These are phyloP conservation scores for Lasiodiplodia gonubiensis DNA, from an alignment of 2,329 filamentous ascomycete species.

Conservation along the genomic window DNA sequence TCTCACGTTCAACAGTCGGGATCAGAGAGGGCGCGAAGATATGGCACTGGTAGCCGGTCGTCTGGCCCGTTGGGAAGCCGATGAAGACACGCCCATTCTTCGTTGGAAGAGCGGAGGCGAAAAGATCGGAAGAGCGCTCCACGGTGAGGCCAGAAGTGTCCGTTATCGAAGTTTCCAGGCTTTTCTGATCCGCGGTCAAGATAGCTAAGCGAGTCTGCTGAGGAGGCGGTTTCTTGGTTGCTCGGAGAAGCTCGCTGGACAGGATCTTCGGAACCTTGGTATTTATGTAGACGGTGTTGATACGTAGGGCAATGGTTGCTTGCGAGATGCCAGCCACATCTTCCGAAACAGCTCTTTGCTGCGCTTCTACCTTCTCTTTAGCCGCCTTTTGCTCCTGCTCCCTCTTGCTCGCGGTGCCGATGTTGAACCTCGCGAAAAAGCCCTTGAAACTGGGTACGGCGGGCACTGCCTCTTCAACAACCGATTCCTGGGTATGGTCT, in stretches of 20 bases:
- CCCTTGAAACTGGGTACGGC: constrained; percentile 38
- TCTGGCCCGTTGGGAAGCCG: constrained; percentile 96
- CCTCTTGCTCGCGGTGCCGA: constrained; percentile 49
- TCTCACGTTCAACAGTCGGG: constrained; percentile 94
- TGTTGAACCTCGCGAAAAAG: constrained; percentile 48
- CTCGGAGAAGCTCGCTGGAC: constrained; percentile 85
- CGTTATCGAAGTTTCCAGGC: constrained; percentile 69
- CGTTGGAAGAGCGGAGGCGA: constrained; percentile 85
- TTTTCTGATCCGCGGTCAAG: constrained; percentile 88
- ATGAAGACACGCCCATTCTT: constrained; percentile 95
- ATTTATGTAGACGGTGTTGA: constrained; percentile 81
- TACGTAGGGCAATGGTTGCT: constrained; percentile 84
- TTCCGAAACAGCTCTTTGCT: constrained; percentile 48
- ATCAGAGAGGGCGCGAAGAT: constrained; percentile 96
- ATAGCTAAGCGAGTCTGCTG: constrained; percentile 86
- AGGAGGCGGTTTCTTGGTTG: constrained; percentile 95
- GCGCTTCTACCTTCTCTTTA: constrained; percentile 37
- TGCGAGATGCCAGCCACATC: constrained; percentile 73
- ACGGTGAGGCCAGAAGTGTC: constrained; percentile 55
- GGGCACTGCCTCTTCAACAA: constrained; percentile 10
- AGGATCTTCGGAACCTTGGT: constrained; percentile 77
- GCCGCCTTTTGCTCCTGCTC: constrained; percentile 70
- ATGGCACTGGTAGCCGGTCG: constrained; percentile 90
- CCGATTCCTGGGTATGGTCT: constrained; percentile 1
- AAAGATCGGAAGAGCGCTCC: constrained; percentile 74